Evolutionary conservation across 116 monocot genomes (phyloP).

Genomic region (Papilionanthe hybrid): DNA sequence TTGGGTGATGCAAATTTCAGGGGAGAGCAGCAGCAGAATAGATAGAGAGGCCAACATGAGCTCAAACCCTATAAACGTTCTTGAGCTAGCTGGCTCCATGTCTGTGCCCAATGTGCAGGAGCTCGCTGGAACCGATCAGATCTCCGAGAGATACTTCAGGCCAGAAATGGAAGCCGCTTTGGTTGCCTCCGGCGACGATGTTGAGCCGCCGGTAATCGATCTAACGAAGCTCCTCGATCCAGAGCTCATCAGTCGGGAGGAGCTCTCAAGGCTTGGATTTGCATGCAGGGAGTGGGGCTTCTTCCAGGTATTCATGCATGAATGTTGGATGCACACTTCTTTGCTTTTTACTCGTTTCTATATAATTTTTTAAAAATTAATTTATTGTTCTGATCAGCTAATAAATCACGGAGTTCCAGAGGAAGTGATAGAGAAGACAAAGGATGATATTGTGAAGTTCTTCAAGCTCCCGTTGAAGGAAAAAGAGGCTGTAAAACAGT

Average conservation of each 20-base stretch:
- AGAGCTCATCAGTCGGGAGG: background rate
- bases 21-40: no score
- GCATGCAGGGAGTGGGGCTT: slow-evolving; percentile 30
- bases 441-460: slow-evolving; percentile 12
- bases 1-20: no score
- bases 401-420: slow-evolving; percentile 11
- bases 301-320: slow-evolving; percentile 18
- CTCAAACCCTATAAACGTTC: no score
- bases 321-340: background rate
- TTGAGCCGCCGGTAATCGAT: slow-evolving; percentile 11
- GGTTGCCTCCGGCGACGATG: background rate
- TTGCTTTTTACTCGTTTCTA: background rate
- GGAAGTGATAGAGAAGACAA: background rate
- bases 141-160: background rate
- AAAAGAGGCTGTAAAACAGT: slow-evolving; percentile 4
- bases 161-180: background rate
- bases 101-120: background rate
- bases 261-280: slow-evolving; percentile 4
- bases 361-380: background rate
- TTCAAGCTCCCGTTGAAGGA: slow-evolving; percentile 15
- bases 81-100: no score
- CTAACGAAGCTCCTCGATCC: slow-evolving; percentile 1
- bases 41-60: no score
- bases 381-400: background rate
- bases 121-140: background rate